Percentiles rank a stretch among this genome's conserved stretches.
Conservation (phyloP, 2,329 filamentous ascomycete genomes). For the Madurella mycetomatis region DNA sequence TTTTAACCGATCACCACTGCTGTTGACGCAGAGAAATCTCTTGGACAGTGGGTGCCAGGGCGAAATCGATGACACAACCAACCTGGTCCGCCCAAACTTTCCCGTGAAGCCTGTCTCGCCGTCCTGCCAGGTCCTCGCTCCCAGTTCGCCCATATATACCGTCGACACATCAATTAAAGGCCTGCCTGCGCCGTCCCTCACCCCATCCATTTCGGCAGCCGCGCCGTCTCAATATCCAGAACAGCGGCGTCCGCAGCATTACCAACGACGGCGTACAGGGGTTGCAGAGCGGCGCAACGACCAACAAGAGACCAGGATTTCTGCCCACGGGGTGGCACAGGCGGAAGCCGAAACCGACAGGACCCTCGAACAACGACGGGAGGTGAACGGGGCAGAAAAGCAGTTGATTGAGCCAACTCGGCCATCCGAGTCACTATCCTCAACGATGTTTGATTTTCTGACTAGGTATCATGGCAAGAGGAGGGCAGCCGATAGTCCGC, state of each 20-base stretch:
- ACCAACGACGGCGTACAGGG: constrained; percentile 1
- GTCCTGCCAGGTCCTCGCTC: constrained; percentile 13
- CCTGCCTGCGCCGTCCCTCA: background rate
- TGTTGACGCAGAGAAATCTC: background rate
- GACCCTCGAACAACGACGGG: constrained; percentile 47
- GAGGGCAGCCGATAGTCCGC: background rate
- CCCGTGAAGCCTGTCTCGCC: constrained; percentile 17
- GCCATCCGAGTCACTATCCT: constrained; percentile 26
- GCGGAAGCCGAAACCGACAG: constrained; percentile 46
- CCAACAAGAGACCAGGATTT: constrained; percentile 29
- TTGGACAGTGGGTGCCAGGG: background rate
- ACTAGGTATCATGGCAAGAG: background rate
- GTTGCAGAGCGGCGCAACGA: constrained; percentile 19
- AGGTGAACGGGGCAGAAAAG: constrained; percentile 37
- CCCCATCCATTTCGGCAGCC: background rate
- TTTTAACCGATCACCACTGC: background rate
- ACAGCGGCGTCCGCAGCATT: background rate
- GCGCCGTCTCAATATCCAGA: background rate
- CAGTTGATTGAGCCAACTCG: background rate
- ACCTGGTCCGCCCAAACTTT: constrained; percentile 7
- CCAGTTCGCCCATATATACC: background rate
- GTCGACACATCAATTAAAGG: constrained; percentile 1
- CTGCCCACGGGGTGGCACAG: constrained; percentile 38
- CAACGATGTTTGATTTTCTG: constrained; percentile 30
- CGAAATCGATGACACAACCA: constrained; percentile 3